Evolutionary conservation across 108 stramenopile species (phyloP).

Genomic region (Nannochloropsis granulata): DNA sequence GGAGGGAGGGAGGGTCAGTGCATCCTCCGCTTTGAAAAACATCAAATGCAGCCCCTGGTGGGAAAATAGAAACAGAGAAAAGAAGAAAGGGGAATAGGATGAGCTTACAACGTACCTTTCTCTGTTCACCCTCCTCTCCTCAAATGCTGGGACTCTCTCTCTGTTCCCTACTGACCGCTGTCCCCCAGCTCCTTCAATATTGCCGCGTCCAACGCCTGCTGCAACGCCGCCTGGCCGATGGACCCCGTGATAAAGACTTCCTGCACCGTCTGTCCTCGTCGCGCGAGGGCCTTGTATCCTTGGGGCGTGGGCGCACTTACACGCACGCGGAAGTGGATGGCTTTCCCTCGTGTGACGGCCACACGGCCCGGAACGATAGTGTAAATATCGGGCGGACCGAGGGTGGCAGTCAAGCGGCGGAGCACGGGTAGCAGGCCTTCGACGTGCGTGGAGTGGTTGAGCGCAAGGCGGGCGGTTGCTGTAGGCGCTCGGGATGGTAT

Average conservation of each 20-base stretch:
- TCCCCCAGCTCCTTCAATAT: background rate
- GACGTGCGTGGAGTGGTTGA: background rate
- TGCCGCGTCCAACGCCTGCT: background rate
- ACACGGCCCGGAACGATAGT: background rate
- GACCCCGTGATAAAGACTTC: background rate
- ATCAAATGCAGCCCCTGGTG: too few relatives aligned
- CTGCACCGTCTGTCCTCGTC: background rate
- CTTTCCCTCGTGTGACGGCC: background rate
- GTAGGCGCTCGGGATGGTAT: background rate
- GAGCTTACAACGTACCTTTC: too few relatives aligned
- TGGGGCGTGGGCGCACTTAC: background rate
- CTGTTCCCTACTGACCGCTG: too few relatives aligned
- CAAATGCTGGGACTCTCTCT: too few relatives aligned
- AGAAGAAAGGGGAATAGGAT: too few relatives aligned
- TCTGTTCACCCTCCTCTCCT: too few relatives aligned
- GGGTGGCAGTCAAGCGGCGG: background rate
- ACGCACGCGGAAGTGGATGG: background rate
- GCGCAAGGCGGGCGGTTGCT: background rate
- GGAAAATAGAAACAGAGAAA: too few relatives aligned
- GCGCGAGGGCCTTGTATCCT: background rate
- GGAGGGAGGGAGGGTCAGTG: too few relatives aligned
- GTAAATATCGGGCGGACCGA: background rate
- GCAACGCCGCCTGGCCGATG: background rate
- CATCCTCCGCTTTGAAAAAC: too few relatives aligned
- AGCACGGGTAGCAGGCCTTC: background rate